These are phyloP conservation scores for Talaromyces sp. DNA, from an alignment of 2,329 filamentous ascomycete species.

Conservation along the genomic window DNA sequence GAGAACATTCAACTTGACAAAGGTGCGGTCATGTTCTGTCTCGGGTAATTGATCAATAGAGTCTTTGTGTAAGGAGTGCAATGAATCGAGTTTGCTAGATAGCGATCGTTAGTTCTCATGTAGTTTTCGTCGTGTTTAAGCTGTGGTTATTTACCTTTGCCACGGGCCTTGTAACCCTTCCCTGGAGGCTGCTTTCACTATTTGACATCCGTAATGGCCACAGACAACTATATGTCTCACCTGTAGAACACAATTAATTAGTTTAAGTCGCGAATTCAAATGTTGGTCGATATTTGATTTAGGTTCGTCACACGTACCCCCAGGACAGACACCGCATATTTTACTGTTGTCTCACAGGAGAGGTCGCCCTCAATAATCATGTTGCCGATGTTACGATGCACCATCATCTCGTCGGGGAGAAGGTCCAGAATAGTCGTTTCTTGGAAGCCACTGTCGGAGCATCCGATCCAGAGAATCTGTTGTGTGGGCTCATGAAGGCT, in stretches of 20 bases:
- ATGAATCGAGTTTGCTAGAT: conserved; percentile 17
- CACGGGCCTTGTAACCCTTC: conserved; percentile 20
- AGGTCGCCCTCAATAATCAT: conserved; percentile 26
- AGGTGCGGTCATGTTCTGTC: conserved; percentile 14
- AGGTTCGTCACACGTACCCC: not conserved
- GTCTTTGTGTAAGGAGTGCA: conserved; percentile 12
- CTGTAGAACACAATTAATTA: not conserved
- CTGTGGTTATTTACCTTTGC: conserved; percentile 16
- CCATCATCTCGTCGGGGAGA: conserved; percentile 18
- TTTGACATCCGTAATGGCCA: conserved; percentile 25
- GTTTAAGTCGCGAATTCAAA: not conserved
- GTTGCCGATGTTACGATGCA: conserved; percentile 23
- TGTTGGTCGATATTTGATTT: too few relatives aligned
- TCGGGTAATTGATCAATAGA: conserved; percentile 12
- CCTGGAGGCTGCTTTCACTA: conserved; percentile 16
- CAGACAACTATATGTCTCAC: conserved; percentile 26
- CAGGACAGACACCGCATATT: conserved; percentile 19
- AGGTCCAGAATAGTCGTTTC: conserved; percentile 16
- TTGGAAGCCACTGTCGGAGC: conserved; percentile 21
- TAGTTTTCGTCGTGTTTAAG: too few relatives aligned
- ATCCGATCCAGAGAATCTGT: conserved; percentile 26
- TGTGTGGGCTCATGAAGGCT: conserved; percentile 8
- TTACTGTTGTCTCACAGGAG: conserved; percentile 20
- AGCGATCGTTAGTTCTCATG: not conserved
- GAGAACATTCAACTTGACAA: conserved; percentile 25